Base-by-base conservation (phyloP, 2,329 filamentous ascomycete genomes). In the Colletotrichum sp. region DNA sequence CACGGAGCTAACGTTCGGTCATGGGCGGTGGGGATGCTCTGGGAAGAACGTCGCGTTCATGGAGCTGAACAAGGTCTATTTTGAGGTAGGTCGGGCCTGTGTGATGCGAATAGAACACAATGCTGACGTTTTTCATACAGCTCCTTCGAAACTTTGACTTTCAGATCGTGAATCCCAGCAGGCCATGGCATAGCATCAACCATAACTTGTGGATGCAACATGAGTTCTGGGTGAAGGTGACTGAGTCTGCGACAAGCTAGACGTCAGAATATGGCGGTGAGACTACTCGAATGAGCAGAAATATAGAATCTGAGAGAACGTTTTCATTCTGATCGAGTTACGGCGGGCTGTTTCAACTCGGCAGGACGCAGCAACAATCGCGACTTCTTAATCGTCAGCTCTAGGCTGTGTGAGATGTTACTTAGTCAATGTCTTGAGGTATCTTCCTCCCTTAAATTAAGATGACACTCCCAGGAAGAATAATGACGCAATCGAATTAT, bases 41-140 rank as follows among this genome's bases (percentile, higher is more conserved):
- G 86, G 86, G 2, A 85, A 83, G 77, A 80, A 81, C 24, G 84
- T 88, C 26, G 86, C 86, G 3, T 79, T 84, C 62, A 84, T 88
- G 77, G 86, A 87, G 79, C 71, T 88, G 52, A 83, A 85, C 74
- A 88, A 88, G 78, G 78, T 84, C 4, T 80, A 86, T 68, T 82
- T 86, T 32, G 84, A 87, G 83, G 86, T 87, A 78, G 76, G 83
- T 66, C 24, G 2, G 2, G n/a, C 32, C 32, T 34, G 14, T 16
- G 13, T 36, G 0, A 36, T 36, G 34, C 13, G 34, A 36, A 16
- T 36, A 16, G 7, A 13, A 36, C 34, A 36, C 7, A 36, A 0
- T 9, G 43, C 52, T 28, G 34, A 70, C 32, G 9, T 3, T 32
- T 14, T 21, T 3, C 3, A 24, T 1, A 21, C 26, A 82, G 81